Evolutionary conservation across 495 filamentous ascomycete genomes (phyloP).

Genomic region (Glonium stellatum): DNA sequence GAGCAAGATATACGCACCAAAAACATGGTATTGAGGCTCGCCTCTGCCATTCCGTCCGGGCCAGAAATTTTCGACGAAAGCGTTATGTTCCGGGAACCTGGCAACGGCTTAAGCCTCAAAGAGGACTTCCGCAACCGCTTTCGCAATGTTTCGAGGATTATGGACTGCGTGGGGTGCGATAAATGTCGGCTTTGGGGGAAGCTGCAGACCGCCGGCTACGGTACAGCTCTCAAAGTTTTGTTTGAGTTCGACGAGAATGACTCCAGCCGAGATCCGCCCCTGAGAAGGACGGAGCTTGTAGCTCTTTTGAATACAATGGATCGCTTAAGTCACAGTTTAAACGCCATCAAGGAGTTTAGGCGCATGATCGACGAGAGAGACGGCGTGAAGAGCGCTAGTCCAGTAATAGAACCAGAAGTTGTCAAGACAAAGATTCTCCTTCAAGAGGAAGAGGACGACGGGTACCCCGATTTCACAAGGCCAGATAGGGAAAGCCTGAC

Average conservation of each 20-base stretch:
- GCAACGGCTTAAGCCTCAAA: constrained; percentile 61
- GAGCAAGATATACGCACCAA: constrained; percentile 73
- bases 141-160: constrained; percentile 87
- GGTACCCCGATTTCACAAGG: constrained; percentile 34
- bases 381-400: constrained; percentile 31
- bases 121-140: constrained; percentile 98
- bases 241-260: constrained; percentile 88
- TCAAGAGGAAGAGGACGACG: constrained; percentile 36
- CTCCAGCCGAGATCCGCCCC: constrained; percentile 57
- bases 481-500: constrained; percentile 36
- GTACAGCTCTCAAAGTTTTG: constrained; percentile 87
- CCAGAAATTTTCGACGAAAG: constrained; percentile 88
- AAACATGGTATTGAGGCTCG: constrained; percentile 66
- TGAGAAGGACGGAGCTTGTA: constrained; percentile 86
- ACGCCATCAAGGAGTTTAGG: constrained; percentile 68
- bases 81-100: constrained; percentile 80
- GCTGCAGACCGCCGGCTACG: constrained; percentile 91
- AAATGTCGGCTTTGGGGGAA: constrained; percentile 99
- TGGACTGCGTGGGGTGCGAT: constrained; percentile 99
- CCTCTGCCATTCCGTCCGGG: constrained; percentile 53
- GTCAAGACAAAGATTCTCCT: constrained; percentile 18
- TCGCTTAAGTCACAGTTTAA: constrained; percentile 70
- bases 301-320: constrained; percentile 91
- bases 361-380: constrained; percentile 54
- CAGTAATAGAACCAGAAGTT: neutral